Evolutionary conservation across 257 asterid species (phyloP).

Genomic region (Penstemon eatonii): DNA sequence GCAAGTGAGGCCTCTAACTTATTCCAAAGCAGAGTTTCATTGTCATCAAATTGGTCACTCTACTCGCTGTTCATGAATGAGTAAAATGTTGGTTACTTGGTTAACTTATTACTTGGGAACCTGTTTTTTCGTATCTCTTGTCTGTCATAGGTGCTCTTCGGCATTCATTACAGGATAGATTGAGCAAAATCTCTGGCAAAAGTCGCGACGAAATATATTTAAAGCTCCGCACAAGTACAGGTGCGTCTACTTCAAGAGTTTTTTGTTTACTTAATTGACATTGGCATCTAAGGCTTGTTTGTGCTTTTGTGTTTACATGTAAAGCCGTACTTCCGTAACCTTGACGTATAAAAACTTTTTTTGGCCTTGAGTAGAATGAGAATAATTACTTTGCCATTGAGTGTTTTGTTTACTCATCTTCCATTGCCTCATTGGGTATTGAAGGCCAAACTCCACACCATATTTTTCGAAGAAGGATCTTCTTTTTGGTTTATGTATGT

Average conservation of each 20-base stretch:
- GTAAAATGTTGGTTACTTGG: conserved; percentile 5
- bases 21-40: conserved; percentile 8
- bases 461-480: conserved; percentile 8
- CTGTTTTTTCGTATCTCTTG: conserved; percentile 23
- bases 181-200: conserved; percentile 85
- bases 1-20: conserved; percentile 67
- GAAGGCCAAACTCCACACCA: neutral
- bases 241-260: conserved; percentile 41
- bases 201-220: conserved; percentile 87
- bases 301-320: conserved; percentile 8
- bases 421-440: conserved; percentile 13
- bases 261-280: conserved; percentile 6
- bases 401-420: conserved; percentile 14
- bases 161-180: conserved; percentile 87
- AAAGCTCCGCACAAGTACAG: conserved; percentile 96
- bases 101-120: conserved; percentile 24
- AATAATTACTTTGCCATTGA: neutral
- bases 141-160: conserved; percentile 81
- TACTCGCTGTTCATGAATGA: neutral
- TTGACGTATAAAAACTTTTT: neutral
- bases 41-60: conserved; percentile 4
- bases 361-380: neutral
- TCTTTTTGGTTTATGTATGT: conserved; percentile 9
- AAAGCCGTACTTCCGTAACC: neutral
- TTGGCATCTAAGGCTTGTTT: conserved; percentile 4